phyloP scores from a whole-genome alignment of 2,329 filamentous ascomycete species.

The Fusarium chlamydosporum region DNA sequence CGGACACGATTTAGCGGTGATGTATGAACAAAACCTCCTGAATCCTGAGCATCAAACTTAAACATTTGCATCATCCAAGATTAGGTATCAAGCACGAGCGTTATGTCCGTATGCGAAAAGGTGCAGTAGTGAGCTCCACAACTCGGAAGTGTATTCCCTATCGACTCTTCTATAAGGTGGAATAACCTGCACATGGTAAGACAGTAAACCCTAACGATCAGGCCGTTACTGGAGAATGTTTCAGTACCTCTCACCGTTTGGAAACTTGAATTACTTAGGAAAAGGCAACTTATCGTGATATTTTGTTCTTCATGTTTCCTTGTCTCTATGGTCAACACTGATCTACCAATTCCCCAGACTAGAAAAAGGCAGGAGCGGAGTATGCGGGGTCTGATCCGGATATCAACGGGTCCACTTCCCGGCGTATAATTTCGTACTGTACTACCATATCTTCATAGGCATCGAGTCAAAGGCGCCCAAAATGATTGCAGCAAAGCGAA shows the following conservation, averaged over 20 bases:
- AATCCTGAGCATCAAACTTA: neutral
- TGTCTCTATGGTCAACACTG: neutral
- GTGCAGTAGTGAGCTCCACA: slow-evolving; percentile 15
- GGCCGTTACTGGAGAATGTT: neutral
- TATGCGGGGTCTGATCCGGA: slow-evolving; percentile 35
- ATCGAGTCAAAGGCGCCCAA: slow-evolving; percentile 82
- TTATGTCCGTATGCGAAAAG: slow-evolving; percentile 25
- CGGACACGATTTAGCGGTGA: neutral
- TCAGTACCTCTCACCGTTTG: too few relatives aligned
- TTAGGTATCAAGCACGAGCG: neutral
- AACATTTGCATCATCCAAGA: neutral
- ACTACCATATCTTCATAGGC: slow-evolving; percentile 17
- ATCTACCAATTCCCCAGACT: slow-evolving; percentile 23
- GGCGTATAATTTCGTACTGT: slow-evolving; percentile 7
- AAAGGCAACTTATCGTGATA: neutral
- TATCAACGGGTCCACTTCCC: slow-evolving; percentile 42
- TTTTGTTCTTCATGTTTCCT: neutral
- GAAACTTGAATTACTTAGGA: neutral
- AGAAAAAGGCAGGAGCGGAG: slow-evolving; percentile 25
- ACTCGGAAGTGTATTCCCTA: slow-evolving; percentile 11
- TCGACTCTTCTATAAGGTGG: neutral
- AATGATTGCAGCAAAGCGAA: slow-evolving; percentile 74
- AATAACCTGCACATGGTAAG: neutral
- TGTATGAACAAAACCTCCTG: neutral
- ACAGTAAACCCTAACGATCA: neutral